Evolutionary conservation across 1,284 basidiomycete species (phyloP), one percentile per base, ranked within the genome.

Genomic region (Sporisorium scitamineum): DNA sequence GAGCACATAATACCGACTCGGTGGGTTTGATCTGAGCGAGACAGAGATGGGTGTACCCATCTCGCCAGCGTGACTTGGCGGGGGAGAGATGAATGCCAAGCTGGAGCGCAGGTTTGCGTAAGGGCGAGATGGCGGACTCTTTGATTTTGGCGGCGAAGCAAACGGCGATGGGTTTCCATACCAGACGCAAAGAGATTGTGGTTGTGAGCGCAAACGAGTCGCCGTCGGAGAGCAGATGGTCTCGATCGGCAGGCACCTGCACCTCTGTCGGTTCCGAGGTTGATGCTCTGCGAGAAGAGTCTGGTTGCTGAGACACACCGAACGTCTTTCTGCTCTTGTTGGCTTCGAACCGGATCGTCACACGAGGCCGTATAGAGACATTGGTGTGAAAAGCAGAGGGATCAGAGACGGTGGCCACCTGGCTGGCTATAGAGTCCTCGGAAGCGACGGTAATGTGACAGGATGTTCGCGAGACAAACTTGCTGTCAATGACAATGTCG

Each of bases 401-500:
- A 26, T 75, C 63, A 18, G 54, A 29, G 14, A 48, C 29, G 20
- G 10, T 50, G 5, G 50, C 60, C 13, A 55, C 7, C 14, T 29
- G 34, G 24, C 42, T 53, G 16, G 63, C 50, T 20, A 69, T 44
- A 7, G 55, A 39, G 32, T 71, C 63, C 10, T 54, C 55, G 44
- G 61, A 56, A 2, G 52, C 78, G 22, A 79, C 61, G 5, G 57
- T 54, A 54, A 81, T 61, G 53, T 65, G 64, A 29, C 70, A 76
- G 9, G 72, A 74, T 7, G 54, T 58, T 9, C 75, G 70, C 6
- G 69, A 73, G 47, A 81, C 76, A 16, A 72, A 76, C 61, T 81
- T 81, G 70, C 72, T 75, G 16, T 71, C 70, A 39, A 81, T 57
- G 65, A 81, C 63, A 24, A 81, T 72, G 61, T 79, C 74, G 27